Base-by-base conservation (phyloP, 441 rosid genomes). In the Gossypium aridum region DNA sequence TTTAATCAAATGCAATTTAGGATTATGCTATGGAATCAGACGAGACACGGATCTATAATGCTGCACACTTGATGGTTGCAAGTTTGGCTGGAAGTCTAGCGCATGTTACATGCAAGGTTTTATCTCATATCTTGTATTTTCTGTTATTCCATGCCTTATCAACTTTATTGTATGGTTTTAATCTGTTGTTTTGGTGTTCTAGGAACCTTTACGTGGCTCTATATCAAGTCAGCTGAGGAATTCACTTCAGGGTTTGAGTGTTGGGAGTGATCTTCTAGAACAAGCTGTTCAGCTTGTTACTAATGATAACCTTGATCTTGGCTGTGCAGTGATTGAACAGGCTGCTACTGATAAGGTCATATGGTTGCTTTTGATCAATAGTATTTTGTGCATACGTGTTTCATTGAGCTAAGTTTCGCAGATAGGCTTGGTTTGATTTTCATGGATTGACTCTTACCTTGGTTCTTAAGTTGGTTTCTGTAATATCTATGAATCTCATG, bases 41-140 rank as follows among this genome's bases (percentile, higher is more conserved):
- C 70, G 98, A 96, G 85, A 88, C 90, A 22, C 91, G 97, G 22
- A 92, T 96, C 73, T 89, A 90, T 83, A 90, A 88, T 83, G 98
- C 98, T 4, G 98, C 99, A 28, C 98, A 92, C 80, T 87, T 94
- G 87, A 96, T 96, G 99, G 99, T 92, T 80, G 98, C 98, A 23
- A 94, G 98, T 84, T 82, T 96, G 85, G 95, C 98, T 49, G 98
- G 98, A 83, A 96, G 99, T 86, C 82, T 96, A 51, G 99, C 99
- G 75, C 99, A 96, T 84, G 99, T 91, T 56, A 94, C 98, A 22
- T 96, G 99, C 99, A 96, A 96, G 99, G 55, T 81, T 65, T 77
- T 63, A 62, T 54, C 47, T 55, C 73, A 51, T 59, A 63, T 39
- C 53, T 61, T 61, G 16, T 61, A 25, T 26, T 14, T 68, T 76